Evolutionary conservation across 2,329 filamentous ascomycete species (phyloP).

Genomic region (Alternaria sp.): DNA sequence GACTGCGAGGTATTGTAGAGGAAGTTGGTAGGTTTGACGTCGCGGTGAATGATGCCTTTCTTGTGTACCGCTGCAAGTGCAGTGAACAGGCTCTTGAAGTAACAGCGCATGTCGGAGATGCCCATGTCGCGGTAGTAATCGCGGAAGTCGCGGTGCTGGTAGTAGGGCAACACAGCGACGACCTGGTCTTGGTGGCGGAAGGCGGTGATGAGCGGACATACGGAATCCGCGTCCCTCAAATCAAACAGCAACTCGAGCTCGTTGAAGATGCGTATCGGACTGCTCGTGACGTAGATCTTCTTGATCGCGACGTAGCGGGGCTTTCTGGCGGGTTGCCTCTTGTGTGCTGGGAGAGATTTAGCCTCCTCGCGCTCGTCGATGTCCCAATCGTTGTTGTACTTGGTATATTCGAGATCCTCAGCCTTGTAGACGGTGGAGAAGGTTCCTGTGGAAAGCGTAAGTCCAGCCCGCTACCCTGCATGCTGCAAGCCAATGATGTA

Average conservation of each 20-base stretch:
- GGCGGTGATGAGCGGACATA: constrained; percentile 96
- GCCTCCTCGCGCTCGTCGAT: constrained; percentile 67
- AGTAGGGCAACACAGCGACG: constrained; percentile 92
- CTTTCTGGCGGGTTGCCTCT: constrained; percentile 57
- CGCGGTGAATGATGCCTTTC: constrained; percentile 85
- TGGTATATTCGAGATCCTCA: constrained; percentile 85
- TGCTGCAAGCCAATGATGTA: constrained; percentile 28
- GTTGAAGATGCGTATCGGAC: constrained; percentile 90
- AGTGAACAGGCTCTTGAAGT: constrained; percentile 86
- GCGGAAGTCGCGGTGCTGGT: constrained; percentile 92
- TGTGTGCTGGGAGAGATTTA: constrained; percentile 73
- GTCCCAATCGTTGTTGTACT: constrained; percentile 88
- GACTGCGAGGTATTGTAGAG: constrained; percentile 83
- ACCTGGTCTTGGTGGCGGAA: constrained; percentile 95
- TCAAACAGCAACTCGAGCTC: constrained; percentile 93
- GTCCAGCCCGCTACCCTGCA: constrained; percentile 35
- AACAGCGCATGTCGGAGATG: constrained; percentile 83
- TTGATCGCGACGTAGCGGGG: constrained; percentile 93
- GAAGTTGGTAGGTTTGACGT: constrained; percentile 98
- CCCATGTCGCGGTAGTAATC: constrained; percentile 93
- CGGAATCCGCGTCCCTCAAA: constrained; percentile 79
- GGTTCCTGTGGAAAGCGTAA: constrained; percentile 68
- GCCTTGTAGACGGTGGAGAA: constrained; percentile 99
- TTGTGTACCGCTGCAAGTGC: constrained; percentile 84
- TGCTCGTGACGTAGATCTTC: constrained; percentile 99